Evolutionary conservation across 176 grass and related monocot genomes (phyloP).

Genomic region (Saccharum spontaneum): DNA sequence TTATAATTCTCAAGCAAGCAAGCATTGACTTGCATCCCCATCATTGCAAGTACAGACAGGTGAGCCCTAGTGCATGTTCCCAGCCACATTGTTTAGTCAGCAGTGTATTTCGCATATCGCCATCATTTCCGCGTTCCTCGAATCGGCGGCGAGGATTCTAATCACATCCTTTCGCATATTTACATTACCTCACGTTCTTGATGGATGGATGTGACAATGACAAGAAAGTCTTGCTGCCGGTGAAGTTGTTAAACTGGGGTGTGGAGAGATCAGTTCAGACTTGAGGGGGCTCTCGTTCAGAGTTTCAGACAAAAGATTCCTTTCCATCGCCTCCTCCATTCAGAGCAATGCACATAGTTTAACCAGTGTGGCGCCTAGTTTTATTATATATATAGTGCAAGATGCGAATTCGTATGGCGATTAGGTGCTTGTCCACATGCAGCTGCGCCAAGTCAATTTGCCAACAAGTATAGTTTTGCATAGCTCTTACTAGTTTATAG

Average conservation of each 20-base stretch:
- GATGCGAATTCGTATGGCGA: constrained; percentile 47
- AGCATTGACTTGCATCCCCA: constrained; percentile 53
- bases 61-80: constrained; percentile 45
- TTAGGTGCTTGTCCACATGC: constrained; percentile 61
- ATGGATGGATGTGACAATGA: constrained; percentile 26
- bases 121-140: constrained; percentile 20
- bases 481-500: constrained; percentile 28
- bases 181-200: neutral
- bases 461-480: constrained; percentile 8
- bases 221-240: constrained; percentile 13
- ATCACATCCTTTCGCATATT: neutral
- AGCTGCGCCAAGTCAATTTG: constrained; percentile 53
- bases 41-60: constrained; percentile 46
- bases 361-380: constrained; percentile 31
- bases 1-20: constrained; percentile 37
- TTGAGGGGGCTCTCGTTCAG: neutral
- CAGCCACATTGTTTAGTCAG: constrained; percentile 7
- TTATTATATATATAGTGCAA: constrained; percentile 7
- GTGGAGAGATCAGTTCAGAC: constrained; percentile 17
- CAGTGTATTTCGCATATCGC: constrained; percentile 39
- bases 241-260: constrained; percentile 16
- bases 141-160: constrained; percentile 10
- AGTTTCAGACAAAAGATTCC: constrained; percentile 44
- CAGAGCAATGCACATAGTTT: constrained; percentile 32
- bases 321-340: constrained; percentile 18